Evolutionary conservation across 1,139 yeast species (phyloP), one percentile per base, ranked within the genome.

Genomic region (Candida dubliniensis): DNA sequence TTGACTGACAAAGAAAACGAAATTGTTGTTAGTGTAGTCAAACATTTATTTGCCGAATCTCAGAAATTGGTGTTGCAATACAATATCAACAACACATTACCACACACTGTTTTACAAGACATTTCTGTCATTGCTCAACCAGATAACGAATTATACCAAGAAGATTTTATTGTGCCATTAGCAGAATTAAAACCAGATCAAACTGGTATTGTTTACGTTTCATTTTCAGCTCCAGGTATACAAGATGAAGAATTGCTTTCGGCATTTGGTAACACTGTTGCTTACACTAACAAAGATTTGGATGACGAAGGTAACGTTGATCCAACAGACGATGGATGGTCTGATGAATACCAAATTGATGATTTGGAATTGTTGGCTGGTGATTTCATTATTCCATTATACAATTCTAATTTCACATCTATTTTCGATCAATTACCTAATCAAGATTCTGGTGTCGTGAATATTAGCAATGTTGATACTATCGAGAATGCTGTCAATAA

Each of bases 1-100:
- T 79, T 93, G 58, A 91, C 99, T 30, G 99, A 93, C 63, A 78
- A 81, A 50, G 99, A 91, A 62, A 90, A 95, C 52, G 99, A 93
- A 67, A 90, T 90, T 63, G 93, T 89, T 42, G 96, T 95, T 43
- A 77, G 78, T 44, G 93, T 87, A 31, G 76, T 87, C 46, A 90
- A 88, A 65, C 98, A 91, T 64, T 70, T 90, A 48, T 93, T 87
- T 67, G 59, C 69, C 38, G 77, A 71, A 25, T 68, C 79, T 43
- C 78, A 80, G 34, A 87, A 89, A 63, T 70, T 90, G 60, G 95
- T 93, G 29, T 71, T 93, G 53, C 96, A 93, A 71, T 93, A 81
- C 66, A 82, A 86, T 54, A 81, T 95, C 54, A 79, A 84, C 50
- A 95, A 93, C 68, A 93, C 99, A 1, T 77, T 91, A 57, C 82